Evolutionary conservation across 2,329 filamentous ascomycete species (phyloP).

Genomic region (Xylariaceae sp.): DNA sequence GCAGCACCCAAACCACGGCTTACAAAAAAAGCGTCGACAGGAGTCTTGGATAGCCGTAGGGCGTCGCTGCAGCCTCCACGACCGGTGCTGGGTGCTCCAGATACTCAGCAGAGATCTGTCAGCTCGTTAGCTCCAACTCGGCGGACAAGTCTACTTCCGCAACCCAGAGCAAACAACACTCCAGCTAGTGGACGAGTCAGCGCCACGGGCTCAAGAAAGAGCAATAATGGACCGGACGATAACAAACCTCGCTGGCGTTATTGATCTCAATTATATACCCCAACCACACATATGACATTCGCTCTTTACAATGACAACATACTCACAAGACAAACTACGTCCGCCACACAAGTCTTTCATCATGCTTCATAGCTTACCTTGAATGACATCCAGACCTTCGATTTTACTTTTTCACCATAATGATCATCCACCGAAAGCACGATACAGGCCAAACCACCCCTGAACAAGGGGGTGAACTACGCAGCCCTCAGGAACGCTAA

Average conservation of each 20-base stretch:
- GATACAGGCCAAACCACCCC: too few relatives aligned
- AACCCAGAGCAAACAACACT: constrained; percentile 33
- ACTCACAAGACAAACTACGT: constrained; percentile 1
- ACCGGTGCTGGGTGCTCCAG: constrained; percentile 27
- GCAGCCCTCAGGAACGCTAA: too few relatives aligned
- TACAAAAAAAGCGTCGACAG: constrained; percentile 41
- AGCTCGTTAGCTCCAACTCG: constrained; percentile 53
- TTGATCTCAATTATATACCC: constrained; percentile 19
- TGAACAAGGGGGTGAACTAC: too few relatives aligned
- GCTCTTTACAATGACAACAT: constrained; percentile 1
- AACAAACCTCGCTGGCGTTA: constrained; percentile 49
- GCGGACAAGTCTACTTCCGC: constrained; percentile 52
- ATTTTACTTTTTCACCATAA: background rate
- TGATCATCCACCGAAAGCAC: too few relatives aligned
- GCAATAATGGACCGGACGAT: constrained; percentile 34
- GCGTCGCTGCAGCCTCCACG: constrained; percentile 50
- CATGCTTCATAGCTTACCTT: background rate
- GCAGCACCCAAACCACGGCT: constrained; percentile 44
- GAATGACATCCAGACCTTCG: background rate
- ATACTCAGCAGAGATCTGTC: constrained; percentile 43
- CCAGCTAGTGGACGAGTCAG: constrained; percentile 14
- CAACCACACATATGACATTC: background rate
- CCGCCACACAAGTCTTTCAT: constrained; percentile 3
- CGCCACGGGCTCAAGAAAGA: constrained; percentile 25
- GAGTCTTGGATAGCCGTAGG: constrained; percentile 43